phyloP scores from a whole-genome alignment of 164 flowering plant species.

The Macadamia tetraphylla region DNA sequence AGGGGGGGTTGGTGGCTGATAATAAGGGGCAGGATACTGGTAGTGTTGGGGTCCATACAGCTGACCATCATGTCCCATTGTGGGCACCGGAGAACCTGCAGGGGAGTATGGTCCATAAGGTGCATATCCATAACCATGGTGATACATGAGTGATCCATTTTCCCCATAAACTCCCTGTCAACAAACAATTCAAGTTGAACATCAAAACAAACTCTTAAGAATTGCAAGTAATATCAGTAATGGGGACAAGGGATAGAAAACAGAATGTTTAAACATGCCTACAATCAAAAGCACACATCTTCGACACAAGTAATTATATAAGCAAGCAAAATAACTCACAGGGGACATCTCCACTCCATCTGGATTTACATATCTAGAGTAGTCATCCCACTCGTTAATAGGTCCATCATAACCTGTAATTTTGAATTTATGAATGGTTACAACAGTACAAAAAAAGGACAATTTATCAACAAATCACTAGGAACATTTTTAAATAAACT shows the following conservation, averaged over 20 bases:
- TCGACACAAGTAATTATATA: not conserved
- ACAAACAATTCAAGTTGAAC: not conserved
- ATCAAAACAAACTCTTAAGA: not conserved
- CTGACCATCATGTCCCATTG: conserved; percentile 76
- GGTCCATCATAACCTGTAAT: conserved; percentile 57
- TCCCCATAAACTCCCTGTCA: conserved; percentile 59
- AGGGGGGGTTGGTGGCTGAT: conserved; percentile 43
- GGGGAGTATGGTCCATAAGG: conserved; percentile 72
- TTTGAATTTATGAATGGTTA: not conserved
- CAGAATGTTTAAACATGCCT: not conserved
- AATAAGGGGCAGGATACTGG: conserved; percentile 62
- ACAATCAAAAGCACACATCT: not conserved
- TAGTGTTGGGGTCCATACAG: conserved; percentile 74
- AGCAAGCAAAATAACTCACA: conserved; percentile 29
- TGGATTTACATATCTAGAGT: conserved; percentile 39
- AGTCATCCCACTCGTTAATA: conserved; percentile 57
- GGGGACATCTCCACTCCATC: conserved; percentile 67
- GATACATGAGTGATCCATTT: conserved; percentile 54
- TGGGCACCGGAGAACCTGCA: conserved; percentile 60
- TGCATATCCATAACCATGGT: conserved; percentile 66
- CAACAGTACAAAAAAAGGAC: not conserved
- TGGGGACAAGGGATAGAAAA: not conserved
- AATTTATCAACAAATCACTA: no score
- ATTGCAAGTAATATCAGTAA: not conserved
- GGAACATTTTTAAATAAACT: no score